These are phyloP conservation scores for Rutidosis leptorrhynchoides DNA, from an alignment of 129 eudicot species.

Conservation along the genomic window DNA sequence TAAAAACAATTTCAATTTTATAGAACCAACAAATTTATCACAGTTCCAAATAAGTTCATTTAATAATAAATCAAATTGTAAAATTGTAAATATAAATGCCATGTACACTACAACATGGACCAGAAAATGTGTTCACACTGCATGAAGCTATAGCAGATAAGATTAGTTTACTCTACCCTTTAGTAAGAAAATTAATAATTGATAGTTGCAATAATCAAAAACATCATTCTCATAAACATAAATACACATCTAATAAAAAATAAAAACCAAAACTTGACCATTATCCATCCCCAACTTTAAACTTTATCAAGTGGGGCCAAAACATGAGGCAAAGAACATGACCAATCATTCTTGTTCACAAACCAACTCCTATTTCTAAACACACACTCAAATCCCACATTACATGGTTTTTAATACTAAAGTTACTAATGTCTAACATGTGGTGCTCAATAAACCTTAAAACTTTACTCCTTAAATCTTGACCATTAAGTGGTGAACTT, in stretches of 20 bases:
- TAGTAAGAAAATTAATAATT: neutral
- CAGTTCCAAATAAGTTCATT: too few species aligned
- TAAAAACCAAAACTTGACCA: slow-evolving; percentile 16
- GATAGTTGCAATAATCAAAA: too few species aligned
- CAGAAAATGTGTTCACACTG: neutral
- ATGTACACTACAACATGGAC: neutral
- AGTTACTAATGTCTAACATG: slow-evolving; percentile 20
- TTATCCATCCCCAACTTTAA: slow-evolving; percentile 17
- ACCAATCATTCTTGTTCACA: slow-evolving; percentile 8
- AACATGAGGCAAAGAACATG: slow-evolving; percentile 10
- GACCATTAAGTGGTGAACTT: slow-evolving; percentile 10
- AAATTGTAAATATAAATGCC: neutral
- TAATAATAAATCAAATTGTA: neutral
- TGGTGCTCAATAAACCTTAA: neutral
- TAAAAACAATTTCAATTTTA: neutral
- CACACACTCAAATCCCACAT: slow-evolving; percentile 19
- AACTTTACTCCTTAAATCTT: slow-evolving; percentile 7
- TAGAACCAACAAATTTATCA: slow-evolving; percentile 1
- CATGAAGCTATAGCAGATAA: too few species aligned
- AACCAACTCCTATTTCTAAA: too few species aligned
- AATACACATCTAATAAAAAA: neutral
- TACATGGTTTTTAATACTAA: slow-evolving; percentile 15
- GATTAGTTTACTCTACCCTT: neutral
- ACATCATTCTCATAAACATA: neutral
- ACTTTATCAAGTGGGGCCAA: slow-evolving; percentile 26